A percentile compares a stretch with the other conserved stretches of the same genome.
phyloP scores from a whole-genome alignment of 2,329 filamentous ascomycete genomes.

The Epichloe gansuensis region DNA sequence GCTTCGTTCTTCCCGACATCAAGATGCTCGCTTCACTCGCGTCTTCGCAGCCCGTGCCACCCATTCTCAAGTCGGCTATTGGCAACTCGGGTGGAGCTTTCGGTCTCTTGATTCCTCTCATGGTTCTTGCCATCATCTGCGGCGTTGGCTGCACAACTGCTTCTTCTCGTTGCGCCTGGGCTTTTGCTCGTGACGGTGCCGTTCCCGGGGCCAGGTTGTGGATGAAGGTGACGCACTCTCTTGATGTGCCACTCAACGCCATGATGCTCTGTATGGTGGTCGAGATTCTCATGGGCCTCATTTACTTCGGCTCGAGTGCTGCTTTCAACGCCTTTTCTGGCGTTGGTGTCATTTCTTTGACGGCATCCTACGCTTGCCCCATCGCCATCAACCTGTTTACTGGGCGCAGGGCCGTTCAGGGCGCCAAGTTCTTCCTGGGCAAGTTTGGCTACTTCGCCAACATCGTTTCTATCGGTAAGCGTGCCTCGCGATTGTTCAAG shows the following conservation, averaged over 20 bases:
- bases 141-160: constrained; percentile 60
- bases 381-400: constrained; percentile 52
- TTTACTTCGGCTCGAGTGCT: constrained; percentile 57
- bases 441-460: constrained; percentile 50
- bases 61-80: constrained; percentile 50
- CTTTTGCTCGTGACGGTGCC: constrained; percentile 58
- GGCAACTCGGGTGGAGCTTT: constrained; percentile 50
- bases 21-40: constrained; percentile 38
- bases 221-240: constrained; percentile 46
- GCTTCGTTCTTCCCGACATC: constrained; percentile 58
- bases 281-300: constrained; percentile 49
- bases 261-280: constrained; percentile 61
- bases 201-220: constrained; percentile 51
- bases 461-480: constrained; percentile 49
- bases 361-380: constrained; percentile 54
- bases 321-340: constrained; percentile 65
- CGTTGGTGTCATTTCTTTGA: constrained; percentile 58
- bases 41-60: constrained; percentile 50
- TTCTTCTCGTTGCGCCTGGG: constrained; percentile 55
- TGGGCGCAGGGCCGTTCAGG: constrained; percentile 45
- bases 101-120: constrained; percentile 49
- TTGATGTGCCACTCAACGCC: constrained; percentile 56
- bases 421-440: constrained; percentile 49
- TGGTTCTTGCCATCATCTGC: constrained; percentile 55
- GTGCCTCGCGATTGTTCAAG: background rate